Evolutionary conservation across 805 yeast species (phyloP).

Genomic region (Wickerhamiella australiensis): DNA sequence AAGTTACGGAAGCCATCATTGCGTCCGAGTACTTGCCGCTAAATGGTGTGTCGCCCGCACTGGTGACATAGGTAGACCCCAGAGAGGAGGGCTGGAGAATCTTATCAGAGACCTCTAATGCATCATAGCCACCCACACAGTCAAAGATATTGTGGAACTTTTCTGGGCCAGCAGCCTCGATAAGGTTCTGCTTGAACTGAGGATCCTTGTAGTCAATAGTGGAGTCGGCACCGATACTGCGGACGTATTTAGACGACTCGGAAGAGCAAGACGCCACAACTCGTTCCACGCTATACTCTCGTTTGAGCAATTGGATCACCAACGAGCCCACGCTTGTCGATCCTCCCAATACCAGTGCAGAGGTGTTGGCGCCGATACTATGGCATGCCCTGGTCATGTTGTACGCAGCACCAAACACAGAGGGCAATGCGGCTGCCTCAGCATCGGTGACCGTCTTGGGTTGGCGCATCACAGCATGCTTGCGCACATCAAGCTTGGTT

Average conservation of each 20-base stretch:
- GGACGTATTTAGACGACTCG: slow-evolving; percentile 35
- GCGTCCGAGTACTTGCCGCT: slow-evolving; percentile 12
- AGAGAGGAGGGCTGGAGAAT: slow-evolving; percentile 34
- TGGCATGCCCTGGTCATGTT: slow-evolving; percentile 28
- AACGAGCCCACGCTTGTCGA: slow-evolving; percentile 56
- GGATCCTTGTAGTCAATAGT: slow-evolving; percentile 26
- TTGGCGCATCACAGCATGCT: slow-evolving; percentile 37
- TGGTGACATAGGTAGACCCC: slow-evolving; percentile 39
- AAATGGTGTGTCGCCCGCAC: slow-evolving; percentile 42
- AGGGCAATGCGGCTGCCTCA: slow-evolving; percentile 57
- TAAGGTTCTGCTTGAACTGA: not conserved
- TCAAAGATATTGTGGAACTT: slow-evolving; percentile 46
- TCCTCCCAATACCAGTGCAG: slow-evolving; percentile 58
- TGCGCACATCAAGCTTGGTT: not conserved
- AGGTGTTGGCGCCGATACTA: slow-evolving; percentile 34
- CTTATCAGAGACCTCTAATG: slow-evolving; percentile 34
- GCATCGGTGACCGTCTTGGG: slow-evolving; percentile 38
- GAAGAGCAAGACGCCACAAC: slow-evolving; percentile 47
- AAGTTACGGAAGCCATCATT: not conserved
- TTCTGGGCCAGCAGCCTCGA: not conserved
- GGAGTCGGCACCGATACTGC: slow-evolving; percentile 42
- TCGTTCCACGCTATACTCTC: slow-evolving; percentile 34
- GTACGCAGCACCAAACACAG: slow-evolving; percentile 54
- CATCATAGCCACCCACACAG: slow-evolving; percentile 46
- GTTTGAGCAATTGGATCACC: slow-evolving; percentile 45